phyloP scores from a whole-genome alignment of 2,329 filamentous ascomycete genomes.

The Teratosphaeria viscida region DNA sequence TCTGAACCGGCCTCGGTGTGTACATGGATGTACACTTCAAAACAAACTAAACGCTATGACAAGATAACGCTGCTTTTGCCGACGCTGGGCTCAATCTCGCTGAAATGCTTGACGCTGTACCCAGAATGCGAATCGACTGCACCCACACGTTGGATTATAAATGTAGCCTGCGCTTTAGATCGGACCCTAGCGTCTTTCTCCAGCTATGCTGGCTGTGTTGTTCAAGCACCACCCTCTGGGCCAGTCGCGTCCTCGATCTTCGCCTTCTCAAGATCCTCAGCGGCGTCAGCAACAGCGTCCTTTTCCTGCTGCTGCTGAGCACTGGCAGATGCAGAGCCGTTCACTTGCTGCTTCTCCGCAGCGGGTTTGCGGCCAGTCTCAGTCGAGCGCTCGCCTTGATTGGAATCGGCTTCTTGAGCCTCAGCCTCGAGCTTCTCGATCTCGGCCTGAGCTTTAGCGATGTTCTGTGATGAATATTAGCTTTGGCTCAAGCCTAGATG shows the following conservation, averaged over 20 bases:
- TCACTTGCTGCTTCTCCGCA: constrained; percentile 46
- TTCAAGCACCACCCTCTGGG: constrained; percentile 5
- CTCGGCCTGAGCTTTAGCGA: constrained; percentile 91
- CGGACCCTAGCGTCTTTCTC: neutral
- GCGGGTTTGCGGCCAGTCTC: constrained; percentile 44
- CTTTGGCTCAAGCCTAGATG: neutral
- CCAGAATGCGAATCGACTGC: neutral
- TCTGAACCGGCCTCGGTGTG: neutral
- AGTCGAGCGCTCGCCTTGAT: constrained; percentile 39
- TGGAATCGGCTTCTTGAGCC: constrained; percentile 43
- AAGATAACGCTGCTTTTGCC: neutral
- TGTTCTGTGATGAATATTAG: constrained; percentile 53
- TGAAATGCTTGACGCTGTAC: neutral
- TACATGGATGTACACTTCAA: neutral
- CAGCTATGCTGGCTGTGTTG: neutral
- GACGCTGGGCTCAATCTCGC: neutral
- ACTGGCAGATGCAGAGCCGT: constrained; percentile 42
- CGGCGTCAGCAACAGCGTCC: constrained; percentile 48
- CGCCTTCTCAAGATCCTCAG: constrained; percentile 50
- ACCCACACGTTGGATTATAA: neutral
- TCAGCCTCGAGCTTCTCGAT: constrained; percentile 76
- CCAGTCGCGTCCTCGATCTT: constrained; percentile 44
- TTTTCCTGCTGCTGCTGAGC: constrained; percentile 47
- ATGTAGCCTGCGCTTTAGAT: neutral
- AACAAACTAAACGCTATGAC: neutral